Evolutionary conservation across 441 rosid species (phyloP), one percentile per base, ranked within the genome.

Genomic region (Pelargonium fulgidum): DNA sequence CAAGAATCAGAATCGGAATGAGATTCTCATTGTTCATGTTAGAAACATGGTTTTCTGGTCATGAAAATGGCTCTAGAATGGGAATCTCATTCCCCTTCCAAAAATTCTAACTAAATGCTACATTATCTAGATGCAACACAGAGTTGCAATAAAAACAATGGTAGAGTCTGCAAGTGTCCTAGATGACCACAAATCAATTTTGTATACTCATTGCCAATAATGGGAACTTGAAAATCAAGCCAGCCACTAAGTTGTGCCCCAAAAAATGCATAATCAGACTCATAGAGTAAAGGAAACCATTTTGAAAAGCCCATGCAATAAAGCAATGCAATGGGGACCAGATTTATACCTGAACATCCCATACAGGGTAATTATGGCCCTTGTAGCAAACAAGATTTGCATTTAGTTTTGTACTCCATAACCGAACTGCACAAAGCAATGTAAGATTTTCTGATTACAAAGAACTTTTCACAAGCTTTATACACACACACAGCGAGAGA

Each of bases 361-460:
- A 92, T 12, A 95, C 98, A 70, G 98, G 97, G 78, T 90, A 95
- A 77, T 95, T 95, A 71, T 95, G 99, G 76, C 99, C 97, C 84
- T 90, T 92, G 88, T 92, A 95, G 83, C 98, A 89, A 66, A 95
- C 99, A 58, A 91, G 97, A 83, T 91, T 95, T 64, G 98, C 93
- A 82, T 92, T 92, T 74, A 90, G 78, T 79, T 90, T 80, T 76
- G 95, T 87, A 81, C 95, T 93, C 98, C 98, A 93, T 29, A 93
- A 83, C 68, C 96, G 84, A 79, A 91, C 97, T 89, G 85, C 85
- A 80, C 61, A 79, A 13, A 73, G 64, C 14, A 71, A 73, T 41
- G 62, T 24, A 44, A 45, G 7, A 16, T 24, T 66, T 62, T 36
- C 59, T 0, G 10, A 39, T 50, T 19, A 16, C 26, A 20, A 47